Base-by-base conservation (phyloP, 2,329 filamentous ascomycete genomes). In the Fusarium agapanthi region DNA sequence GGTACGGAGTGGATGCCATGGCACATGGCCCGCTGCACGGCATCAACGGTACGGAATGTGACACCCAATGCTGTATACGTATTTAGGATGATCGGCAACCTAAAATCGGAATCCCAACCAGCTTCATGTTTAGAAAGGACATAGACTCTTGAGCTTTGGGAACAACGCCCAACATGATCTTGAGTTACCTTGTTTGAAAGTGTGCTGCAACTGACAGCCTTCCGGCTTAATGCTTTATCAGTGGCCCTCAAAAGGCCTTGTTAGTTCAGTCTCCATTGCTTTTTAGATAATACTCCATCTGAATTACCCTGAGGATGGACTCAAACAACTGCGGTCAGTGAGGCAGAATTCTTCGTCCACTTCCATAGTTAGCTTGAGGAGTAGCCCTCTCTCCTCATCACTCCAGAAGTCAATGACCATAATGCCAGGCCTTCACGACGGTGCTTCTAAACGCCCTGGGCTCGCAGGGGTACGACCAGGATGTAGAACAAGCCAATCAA, bases 1-100 rank as follows among this genome's bases (percentile, higher is more conserved):
- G 24, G 40, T 34, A 45, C 37, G 26, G 53, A 70, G 61, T 53
- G 57, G 45, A 61, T 74, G 65, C 62, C 74, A 76, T 69, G 68
- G 71, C 51, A 55, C 51, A 70, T 65, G 48, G 43, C 57, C 71
- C 63, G 57, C 70, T 72, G 72, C 65, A 65, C 53, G 67, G 71
- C 71, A 73, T 67, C 58, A 70, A 66, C 65, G 61, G 68, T 65
- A 61, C 70, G 71, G 69, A 77, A 74, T 76, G 73, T 77, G 73
- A 77, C 67, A 71, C 65, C 59, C 55, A 47, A 61, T 60, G 63
- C 65, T 67, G 38, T 65, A 53, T 72, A 50, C 26, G 30, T 69
- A 69, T 69, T 37, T 43, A 65, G 57, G 47, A 70, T 73, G 70
- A 74, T 65, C 67, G 58, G 56, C 54, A 63, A 64, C 55, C 55